A percentile compares a stretch with the other conserved stretches of the same genome.
Evolutionary conservation across 2,329 filamentous ascomycete genomes (phyloP).

Genomic region (Alternaria angustiovoidea): DNA sequence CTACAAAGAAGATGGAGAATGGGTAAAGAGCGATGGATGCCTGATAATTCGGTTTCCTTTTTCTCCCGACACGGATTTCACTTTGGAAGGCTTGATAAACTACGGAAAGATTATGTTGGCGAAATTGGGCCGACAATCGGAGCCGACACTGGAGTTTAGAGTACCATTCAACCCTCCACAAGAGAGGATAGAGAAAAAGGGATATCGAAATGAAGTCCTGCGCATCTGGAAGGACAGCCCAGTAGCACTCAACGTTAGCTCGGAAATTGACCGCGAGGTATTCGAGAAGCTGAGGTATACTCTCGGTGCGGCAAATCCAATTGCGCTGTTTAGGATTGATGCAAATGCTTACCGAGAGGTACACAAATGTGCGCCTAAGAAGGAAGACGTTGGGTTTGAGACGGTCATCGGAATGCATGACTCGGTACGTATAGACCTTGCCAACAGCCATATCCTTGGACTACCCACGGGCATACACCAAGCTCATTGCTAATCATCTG

Average conservation of each 20-base stretch:
- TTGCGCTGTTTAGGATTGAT: constrained; percentile 75
- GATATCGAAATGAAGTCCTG: constrained; percentile 69
- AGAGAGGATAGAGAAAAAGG: constrained; percentile 64
- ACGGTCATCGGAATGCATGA: constrained; percentile 74
- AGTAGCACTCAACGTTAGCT: constrained; percentile 55
- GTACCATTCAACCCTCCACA: constrained; percentile 70
- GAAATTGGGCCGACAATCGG: constrained; percentile 51
- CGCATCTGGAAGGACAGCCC: constrained; percentile 70
- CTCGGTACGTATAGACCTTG: constrained; percentile 57
- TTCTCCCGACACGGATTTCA: constrained; percentile 47
- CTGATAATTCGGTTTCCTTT: constrained; percentile 72
- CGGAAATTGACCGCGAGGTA: constrained; percentile 60
- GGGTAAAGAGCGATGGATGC: constrained; percentile 65
- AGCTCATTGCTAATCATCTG: constrained; percentile 3
- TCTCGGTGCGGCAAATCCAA: constrained; percentile 70
- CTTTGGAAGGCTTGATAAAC: constrained; percentile 42
- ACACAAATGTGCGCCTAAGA: constrained; percentile 66
- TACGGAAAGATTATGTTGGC: constrained; percentile 46
- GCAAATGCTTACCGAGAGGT: constrained; percentile 66
- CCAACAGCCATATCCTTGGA: neutral
- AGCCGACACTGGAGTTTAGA: constrained; percentile 70
- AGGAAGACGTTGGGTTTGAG: constrained; percentile 68
- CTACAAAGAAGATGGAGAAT: constrained; percentile 59
- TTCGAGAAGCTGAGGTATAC: constrained; percentile 70
- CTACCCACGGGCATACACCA: neutral